A percentile compares a stretch with the other conserved stretches of the same genome.
Conservation (phyloP, 345 rosid genomes). For the Pseudoturritis turrita region DNA sequence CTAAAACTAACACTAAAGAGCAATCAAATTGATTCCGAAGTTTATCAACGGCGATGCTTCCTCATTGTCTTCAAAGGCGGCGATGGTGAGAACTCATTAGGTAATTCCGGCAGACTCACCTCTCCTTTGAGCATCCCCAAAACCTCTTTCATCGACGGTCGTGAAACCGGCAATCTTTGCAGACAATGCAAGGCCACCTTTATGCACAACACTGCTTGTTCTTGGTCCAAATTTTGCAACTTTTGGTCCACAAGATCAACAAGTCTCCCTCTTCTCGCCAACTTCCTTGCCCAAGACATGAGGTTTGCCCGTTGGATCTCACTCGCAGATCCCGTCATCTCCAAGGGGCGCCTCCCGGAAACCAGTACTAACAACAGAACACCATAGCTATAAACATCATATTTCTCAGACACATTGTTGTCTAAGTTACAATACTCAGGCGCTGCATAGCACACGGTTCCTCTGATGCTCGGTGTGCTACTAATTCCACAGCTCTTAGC, state of each 20-base stretch:
- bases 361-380: slow-evolving; percentile 71
- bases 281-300: slow-evolving; percentile 85
- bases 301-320: slow-evolving; percentile 90
- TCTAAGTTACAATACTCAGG: slow-evolving; percentile 67
- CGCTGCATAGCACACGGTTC: slow-evolving; percentile 88
- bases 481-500: slow-evolving; percentile 76
- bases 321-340: slow-evolving; percentile 76
- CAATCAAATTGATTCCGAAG: neutral
- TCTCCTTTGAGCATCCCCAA: slow-evolving; percentile 73
- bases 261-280: slow-evolving; percentile 76
- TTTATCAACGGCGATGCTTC: slow-evolving; percentile 34
- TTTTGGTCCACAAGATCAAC: slow-evolving; percentile 78
- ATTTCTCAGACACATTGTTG: slow-evolving; percentile 67
- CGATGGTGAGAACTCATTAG: slow-evolving; percentile 81
- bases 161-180: slow-evolving; percentile 66
- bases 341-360: slow-evolving; percentile 89
- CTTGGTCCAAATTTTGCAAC: slow-evolving; percentile 50
- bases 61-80: slow-evolving; percentile 47
- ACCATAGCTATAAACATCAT: slow-evolving; percentile 91
- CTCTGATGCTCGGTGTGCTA: slow-evolving; percentile 98
- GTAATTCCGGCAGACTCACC: slow-evolving; percentile 57
- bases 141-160: slow-evolving; percentile 83
- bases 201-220: slow-evolving; percentile 71
- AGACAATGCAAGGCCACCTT: slow-evolving; percentile 79
- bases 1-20: neutral